Evolutionary conservation across 2,329 filamentous ascomycete genomes (phyloP).

Genomic region (Aspergillus sclerotialis): DNA sequence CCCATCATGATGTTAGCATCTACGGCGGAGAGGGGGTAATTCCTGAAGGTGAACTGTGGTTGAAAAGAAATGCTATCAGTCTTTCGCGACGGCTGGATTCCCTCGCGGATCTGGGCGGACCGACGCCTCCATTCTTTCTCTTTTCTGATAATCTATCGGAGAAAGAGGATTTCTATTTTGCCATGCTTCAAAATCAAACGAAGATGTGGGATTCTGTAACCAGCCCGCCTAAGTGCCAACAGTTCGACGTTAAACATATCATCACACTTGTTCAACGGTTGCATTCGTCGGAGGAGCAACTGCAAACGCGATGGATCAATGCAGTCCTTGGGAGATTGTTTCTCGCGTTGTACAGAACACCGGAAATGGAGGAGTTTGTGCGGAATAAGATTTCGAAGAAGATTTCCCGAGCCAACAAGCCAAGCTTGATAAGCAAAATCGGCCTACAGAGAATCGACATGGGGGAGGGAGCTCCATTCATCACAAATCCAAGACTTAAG

Average conservation of each 20-base stretch:
- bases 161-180: slow-evolving; percentile 98
- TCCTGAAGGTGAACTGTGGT: slow-evolving; percentile 88
- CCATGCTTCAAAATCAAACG: slow-evolving; percentile 77
- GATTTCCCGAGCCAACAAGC: slow-evolving; percentile 87
- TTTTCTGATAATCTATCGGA: slow-evolving; percentile 94
- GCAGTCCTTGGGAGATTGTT: slow-evolving; percentile 84
- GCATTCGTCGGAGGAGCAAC: slow-evolving; percentile 84
- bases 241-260: slow-evolving; percentile 78
- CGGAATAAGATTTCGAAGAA: slow-evolving; percentile 89
- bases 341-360: slow-evolving; percentile 77
- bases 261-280: slow-evolving; percentile 83
- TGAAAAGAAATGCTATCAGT: slow-evolving; percentile 86
- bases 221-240: slow-evolving; percentile 60
- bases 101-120: slow-evolving; percentile 47
- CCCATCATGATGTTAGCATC: slow-evolving; percentile 73
- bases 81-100: slow-evolving; percentile 58
- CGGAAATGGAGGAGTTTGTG: slow-evolving; percentile 71
- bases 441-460: slow-evolving; percentile 76
- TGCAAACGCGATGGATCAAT: slow-evolving; percentile 91
- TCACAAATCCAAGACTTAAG: slow-evolving; percentile 81
- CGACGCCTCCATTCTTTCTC: slow-evolving; percentile 80
- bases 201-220: slow-evolving; percentile 53
- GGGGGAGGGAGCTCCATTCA: slow-evolving; percentile 76
- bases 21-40: slow-evolving; percentile 73
- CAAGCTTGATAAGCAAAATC: slow-evolving; percentile 80